A percentile compares a stretch with the other conserved stretches of the same genome.
Conservation (phyloP, 176 grass and related monocot genomes). For the Pontederia paniculata region DNA sequence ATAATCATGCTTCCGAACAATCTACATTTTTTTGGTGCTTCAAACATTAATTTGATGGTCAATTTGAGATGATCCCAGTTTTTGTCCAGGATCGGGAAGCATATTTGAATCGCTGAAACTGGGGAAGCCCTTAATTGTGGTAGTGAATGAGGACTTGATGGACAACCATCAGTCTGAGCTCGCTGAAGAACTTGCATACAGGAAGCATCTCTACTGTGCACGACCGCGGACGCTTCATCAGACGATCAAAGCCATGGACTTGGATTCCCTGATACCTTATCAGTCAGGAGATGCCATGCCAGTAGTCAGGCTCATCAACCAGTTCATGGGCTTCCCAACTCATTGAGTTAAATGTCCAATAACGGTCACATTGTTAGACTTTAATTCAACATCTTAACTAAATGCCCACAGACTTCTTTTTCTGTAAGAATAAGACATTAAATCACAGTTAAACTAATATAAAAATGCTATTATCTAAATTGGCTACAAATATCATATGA, state of each 20-base stretch:
- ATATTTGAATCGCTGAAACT: slow-evolving; percentile 67
- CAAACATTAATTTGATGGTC: neutral
- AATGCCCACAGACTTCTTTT: no score
- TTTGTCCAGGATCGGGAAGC: slow-evolving; percentile 52
- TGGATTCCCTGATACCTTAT: slow-evolving; percentile 38
- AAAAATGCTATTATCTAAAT: no score
- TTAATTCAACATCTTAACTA: no score
- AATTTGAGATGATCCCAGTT: neutral
- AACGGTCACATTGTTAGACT: no score
- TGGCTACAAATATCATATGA: no score
- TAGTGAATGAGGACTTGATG: slow-evolving; percentile 81
- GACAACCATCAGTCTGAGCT: slow-evolving; percentile 74
- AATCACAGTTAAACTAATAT: no score
- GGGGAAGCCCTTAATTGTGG: slow-evolving; percentile 51
- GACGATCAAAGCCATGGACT: slow-evolving; percentile 41
- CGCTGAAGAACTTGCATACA: slow-evolving; percentile 58
- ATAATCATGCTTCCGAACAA: no score
- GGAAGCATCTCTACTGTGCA: slow-evolving; percentile 58
- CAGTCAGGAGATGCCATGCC: slow-evolving; percentile 35
- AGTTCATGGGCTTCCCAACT: slow-evolving; percentile 35
- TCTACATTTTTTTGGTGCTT: no score
- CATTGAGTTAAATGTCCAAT: neutral
- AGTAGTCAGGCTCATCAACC: slow-evolving; percentile 36
- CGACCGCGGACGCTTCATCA: slow-evolving; percentile 33
- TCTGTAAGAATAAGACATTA: no score